Evolutionary conservation across 2,329 filamentous ascomycete genomes (phyloP).

Genomic region (Hawksworthiomyces lignivorus): DNA sequence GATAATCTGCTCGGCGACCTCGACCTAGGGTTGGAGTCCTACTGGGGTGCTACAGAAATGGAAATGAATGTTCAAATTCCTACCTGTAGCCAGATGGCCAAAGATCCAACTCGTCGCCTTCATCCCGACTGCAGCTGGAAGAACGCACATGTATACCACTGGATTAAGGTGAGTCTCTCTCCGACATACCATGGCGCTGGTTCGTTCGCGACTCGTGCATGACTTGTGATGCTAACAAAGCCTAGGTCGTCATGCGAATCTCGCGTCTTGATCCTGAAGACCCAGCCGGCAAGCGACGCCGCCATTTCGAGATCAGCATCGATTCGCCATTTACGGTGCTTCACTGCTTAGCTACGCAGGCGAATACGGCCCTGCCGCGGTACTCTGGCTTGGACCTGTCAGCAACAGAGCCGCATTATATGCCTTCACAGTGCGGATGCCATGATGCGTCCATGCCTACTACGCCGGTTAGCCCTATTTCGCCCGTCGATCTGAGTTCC

Average conservation of each 20-base stretch:
- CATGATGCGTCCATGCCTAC: conserved; percentile 37
- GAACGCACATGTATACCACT: conserved; percentile 89
- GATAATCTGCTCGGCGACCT: conserved; percentile 77
- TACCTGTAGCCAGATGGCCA: conserved; percentile 78
- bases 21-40: conserved; percentile 59
- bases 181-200: no score
- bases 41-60: conserved; percentile 84
- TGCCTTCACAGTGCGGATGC: conserved; percentile 45
- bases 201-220: no score
- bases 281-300: conserved; percentile 60
- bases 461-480: conserved; percentile 61
- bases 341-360: conserved; percentile 85
- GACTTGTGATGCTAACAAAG: conserved; percentile 2
- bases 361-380: conserved; percentile 77
- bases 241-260: conserved; percentile 81
- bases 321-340: conserved; percentile 92
- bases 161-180: conserved; percentile 80
- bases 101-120: conserved; percentile 56
- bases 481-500: conserved; percentile 44
- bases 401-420: conserved; percentile 38
- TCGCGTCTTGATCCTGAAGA: conserved; percentile 76
- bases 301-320: conserved; percentile 93
- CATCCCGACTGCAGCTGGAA: conserved; percentile 91
- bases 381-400: conserved; percentile 51
- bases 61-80: conserved; percentile 90